These are phyloP conservation scores for Daldinia sp. DNA, from an alignment of 2,329 filamentous ascomycete species.

Conservation along the genomic window DNA sequence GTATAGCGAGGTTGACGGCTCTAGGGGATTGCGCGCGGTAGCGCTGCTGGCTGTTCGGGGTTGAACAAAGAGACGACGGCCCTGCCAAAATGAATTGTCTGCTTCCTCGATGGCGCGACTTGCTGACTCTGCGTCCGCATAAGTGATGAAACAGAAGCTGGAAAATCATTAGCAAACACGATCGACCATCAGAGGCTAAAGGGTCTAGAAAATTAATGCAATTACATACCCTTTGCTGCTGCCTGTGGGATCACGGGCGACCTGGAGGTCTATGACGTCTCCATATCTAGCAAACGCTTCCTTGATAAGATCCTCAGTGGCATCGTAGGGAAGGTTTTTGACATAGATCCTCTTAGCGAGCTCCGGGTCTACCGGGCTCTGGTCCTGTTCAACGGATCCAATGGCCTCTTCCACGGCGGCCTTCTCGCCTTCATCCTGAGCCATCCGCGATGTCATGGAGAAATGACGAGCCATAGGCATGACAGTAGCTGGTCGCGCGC, in stretches of 20 bases:
- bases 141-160: constrained; percentile 52
- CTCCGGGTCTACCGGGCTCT: not conserved
- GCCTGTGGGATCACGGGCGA: constrained; percentile 48
- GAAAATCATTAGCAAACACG: constrained; percentile 29
- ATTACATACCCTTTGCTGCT: constrained; percentile 52
- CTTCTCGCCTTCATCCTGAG: constrained; percentile 37
- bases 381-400: constrained; percentile 6
- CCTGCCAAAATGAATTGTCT: constrained; percentile 53
- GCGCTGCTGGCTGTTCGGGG: not conserved
- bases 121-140: constrained; percentile 31
- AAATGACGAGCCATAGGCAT: constrained; percentile 48
- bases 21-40: not conserved
- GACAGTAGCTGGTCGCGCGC: constrained; percentile 37
- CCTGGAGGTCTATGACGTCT: constrained; percentile 40
- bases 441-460: constrained; percentile 48
- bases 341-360: constrained; percentile 65
- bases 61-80: constrained; percentile 50
- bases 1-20: constrained; percentile 76
- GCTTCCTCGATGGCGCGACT: constrained; percentile 45
- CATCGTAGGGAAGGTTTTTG: constrained; percentile 78
- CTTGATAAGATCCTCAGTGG: constrained; percentile 70
- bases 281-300: constrained; percentile 66
- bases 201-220: constrained; percentile 4
- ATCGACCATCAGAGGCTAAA: not conserved
- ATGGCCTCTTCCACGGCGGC: constrained; percentile 16